Evolutionary conservation across 2,329 filamentous ascomycete genomes (phyloP).

Genomic region (Byssochlamys sp.): DNA sequence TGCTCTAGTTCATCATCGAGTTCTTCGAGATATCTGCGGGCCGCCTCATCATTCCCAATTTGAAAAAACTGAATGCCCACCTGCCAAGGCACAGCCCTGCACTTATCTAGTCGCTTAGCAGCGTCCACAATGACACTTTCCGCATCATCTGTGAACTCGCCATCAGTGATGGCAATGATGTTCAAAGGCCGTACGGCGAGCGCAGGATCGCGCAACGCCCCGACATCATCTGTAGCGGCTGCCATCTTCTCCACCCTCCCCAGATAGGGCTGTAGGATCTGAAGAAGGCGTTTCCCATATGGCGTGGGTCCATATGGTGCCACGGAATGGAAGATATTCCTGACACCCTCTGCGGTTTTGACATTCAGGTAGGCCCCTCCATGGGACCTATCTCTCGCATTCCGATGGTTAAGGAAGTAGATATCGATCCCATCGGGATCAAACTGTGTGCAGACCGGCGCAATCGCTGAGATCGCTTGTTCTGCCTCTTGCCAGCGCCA

Average conservation of each 20-base stretch:
- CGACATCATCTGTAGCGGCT: slow-evolving; percentile 28
- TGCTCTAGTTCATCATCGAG: slow-evolving; percentile 65
- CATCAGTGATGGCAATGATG: slow-evolving; percentile 88
- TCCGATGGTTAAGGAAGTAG: slow-evolving; percentile 70
- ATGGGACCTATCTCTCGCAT: slow-evolving; percentile 31
- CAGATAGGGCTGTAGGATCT: slow-evolving; percentile 67
- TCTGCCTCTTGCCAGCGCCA: slow-evolving; percentile 66
- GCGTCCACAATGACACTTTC: slow-evolving; percentile 57
- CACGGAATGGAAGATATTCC: slow-evolving; percentile 60
- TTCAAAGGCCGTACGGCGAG: slow-evolving; percentile 64
- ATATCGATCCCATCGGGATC: slow-evolving; percentile 82
- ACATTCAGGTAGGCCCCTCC: slow-evolving; percentile 56
- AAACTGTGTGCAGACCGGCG: slow-evolving; percentile 69
- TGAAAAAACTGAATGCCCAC: slow-evolving; percentile 94
- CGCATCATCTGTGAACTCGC: slow-evolving; percentile 68
- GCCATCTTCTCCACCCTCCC: slow-evolving; percentile 40
- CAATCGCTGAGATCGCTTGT: slow-evolving; percentile 60
- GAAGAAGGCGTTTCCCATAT: slow-evolving; percentile 60
- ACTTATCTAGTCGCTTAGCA: slow-evolving; percentile 55
- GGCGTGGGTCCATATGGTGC: slow-evolving; percentile 59
- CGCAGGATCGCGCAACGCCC: slow-evolving; percentile 12
- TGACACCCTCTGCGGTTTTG: slow-evolving; percentile 47
- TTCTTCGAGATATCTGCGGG: slow-evolving; percentile 55
- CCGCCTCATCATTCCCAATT: slow-evolving; percentile 63
- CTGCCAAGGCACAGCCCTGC: slow-evolving; percentile 67